Conservation (phyloP, 2,329 filamentous ascomycete genomes). For the Cladosporium cucumerinum region DNA sequence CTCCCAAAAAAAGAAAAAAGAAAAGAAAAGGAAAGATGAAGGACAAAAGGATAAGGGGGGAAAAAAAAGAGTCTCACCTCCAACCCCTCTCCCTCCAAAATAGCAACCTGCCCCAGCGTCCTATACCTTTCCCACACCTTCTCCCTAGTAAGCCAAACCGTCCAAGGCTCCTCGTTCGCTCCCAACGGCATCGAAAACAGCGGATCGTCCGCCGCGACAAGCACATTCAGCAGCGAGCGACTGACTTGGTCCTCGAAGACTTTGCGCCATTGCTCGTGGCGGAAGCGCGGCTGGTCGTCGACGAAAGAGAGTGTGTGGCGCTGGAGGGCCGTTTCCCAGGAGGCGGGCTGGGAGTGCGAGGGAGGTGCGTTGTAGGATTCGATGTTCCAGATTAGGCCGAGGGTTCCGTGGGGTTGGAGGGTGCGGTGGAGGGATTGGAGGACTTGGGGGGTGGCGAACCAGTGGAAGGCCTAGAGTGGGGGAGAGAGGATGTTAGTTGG, state of each 20-base stretch:
- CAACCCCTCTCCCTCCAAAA: slow-evolving; percentile 52
- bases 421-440: slow-evolving; percentile 66
- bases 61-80: slow-evolving; percentile 35
- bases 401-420: slow-evolving; percentile 56
- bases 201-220: slow-evolving; percentile 41
- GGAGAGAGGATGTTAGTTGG: neutral
- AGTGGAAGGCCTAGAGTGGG: slow-evolving; percentile 40
- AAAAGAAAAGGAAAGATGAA: neutral
- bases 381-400: slow-evolving; percentile 66
- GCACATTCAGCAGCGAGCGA: slow-evolving; percentile 46
- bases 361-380: slow-evolving; percentile 57
- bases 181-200: slow-evolving; percentile 62
- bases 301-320: slow-evolving; percentile 49
- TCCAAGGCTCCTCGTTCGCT: slow-evolving; percentile 56
- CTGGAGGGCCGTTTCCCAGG: slow-evolving; percentile 62
- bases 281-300: slow-evolving; percentile 63
- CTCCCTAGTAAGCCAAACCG: slow-evolving; percentile 56
- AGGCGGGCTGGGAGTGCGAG: slow-evolving; percentile 53
- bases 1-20: neutral
- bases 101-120: slow-evolving; percentile 66
- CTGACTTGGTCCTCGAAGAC: slow-evolving; percentile 61
- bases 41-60: neutral
- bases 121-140: slow-evolving; percentile 61
- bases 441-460: slow-evolving; percentile 65
- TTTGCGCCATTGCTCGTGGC: slow-evolving; percentile 61